phyloP scores from a whole-genome alignment of 306 rosid genomes.

The Prunus dulcis region DNA sequence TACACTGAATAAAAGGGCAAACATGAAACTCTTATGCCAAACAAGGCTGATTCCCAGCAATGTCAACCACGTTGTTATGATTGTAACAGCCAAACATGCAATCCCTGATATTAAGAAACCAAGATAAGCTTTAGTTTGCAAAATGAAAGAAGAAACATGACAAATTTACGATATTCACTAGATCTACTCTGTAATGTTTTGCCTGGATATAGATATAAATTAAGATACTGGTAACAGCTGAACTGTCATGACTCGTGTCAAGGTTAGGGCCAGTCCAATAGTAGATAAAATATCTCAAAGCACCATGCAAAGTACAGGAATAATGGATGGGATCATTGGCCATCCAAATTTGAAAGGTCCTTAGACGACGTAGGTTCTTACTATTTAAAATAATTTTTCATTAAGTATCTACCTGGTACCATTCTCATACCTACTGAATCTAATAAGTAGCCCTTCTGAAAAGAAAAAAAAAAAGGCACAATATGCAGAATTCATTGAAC shows the following conservation, averaged over 20 bases:
- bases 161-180: background rate
- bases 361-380: no score
- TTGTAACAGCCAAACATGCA: conserved; percentile 52
- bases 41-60: conserved; percentile 73
- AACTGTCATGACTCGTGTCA: background rate
- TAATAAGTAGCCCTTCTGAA: background rate
- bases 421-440: background rate
- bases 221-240: background rate
- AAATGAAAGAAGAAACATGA: background rate
- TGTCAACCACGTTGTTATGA: conserved; percentile 65
- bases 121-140: conserved; percentile 18
- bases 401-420: background rate
- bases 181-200: background rate
- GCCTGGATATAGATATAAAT: background rate
- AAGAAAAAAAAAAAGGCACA: background rate
- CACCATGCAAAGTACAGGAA: no score
- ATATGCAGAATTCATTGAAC: background rate
- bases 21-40: conserved; percentile 56
- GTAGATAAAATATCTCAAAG: no score
- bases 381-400: no score
- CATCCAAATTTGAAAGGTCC: background rate
- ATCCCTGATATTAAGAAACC: conserved; percentile 52
- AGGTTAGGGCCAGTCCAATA: no score
- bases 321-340: background rate
- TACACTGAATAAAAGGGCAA: conserved; percentile 49